Evolutionary conservation across 208 protist genomes (phyloP).

Genomic region (Leishmania turanica): DNA sequence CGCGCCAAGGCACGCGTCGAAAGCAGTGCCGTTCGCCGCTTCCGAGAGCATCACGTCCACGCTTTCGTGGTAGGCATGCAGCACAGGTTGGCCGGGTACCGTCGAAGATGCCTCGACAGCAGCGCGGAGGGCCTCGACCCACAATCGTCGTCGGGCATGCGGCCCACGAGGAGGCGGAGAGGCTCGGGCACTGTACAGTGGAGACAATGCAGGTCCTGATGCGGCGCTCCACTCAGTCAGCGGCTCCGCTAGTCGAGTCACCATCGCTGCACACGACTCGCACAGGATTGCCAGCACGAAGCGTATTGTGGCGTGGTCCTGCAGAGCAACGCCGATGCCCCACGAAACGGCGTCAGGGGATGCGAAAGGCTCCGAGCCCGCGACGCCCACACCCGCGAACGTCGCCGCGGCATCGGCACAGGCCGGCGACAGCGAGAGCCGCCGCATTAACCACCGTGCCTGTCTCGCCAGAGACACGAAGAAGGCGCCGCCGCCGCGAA

Average conservation of each 20-base stretch:
- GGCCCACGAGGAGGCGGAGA: constrained; percentile 14
- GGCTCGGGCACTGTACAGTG: neutral
- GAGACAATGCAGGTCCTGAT: neutral
- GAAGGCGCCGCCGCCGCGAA: constrained; percentile 55
- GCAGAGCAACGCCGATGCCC: neutral
- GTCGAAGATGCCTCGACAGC: constrained; percentile 3
- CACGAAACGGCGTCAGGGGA: neutral
- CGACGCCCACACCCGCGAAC: neutral
- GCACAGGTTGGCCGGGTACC: neutral
- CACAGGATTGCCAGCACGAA: constrained; percentile 38
- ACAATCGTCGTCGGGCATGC: constrained; percentile 38
- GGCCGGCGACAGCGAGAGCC: neutral
- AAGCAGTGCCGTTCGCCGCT: neutral
- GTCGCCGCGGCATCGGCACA: neutral
- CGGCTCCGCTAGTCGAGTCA: constrained; percentile 28
- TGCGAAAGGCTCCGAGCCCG: neutral
- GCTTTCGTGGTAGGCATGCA: constrained; percentile 38
- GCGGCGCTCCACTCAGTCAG: constrained; percentile 12
- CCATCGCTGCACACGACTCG: constrained; percentile 40
- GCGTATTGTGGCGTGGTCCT: constrained; percentile 15
- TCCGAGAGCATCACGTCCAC: neutral
- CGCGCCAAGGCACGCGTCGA: neutral
- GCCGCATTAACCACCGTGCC: constrained; percentile 9
- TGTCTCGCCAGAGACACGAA: constrained; percentile 39
- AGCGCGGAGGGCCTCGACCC: constrained; percentile 32